Evolutionary conservation across 352 stramenopile species (phyloP), one percentile per base, ranked within the genome.

Genomic region (Globisporangium splendens): DNA sequence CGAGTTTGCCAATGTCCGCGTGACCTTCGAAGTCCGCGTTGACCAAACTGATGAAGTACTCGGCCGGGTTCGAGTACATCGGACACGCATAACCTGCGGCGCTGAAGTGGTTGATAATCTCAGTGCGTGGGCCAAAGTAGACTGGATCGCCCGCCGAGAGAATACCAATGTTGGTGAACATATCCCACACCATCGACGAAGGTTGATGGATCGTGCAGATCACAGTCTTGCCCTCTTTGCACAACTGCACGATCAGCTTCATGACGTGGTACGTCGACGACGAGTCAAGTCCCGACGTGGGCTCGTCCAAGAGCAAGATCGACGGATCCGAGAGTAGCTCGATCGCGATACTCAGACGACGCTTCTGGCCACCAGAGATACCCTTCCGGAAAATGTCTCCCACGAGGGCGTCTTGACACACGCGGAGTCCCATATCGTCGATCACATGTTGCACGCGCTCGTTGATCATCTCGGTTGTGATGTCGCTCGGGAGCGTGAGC

Each of bases 281-380:
- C 17, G 85, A 79, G 68, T 98, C 95, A 15, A 98, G 72, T 0
- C 91, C 90, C 11, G 76, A 95, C 0, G 93, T 98, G 2, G 95
- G 93, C 57, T 98, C 96, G 56, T 98, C 95, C 20, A 99, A 71
- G 24, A 99, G 87, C 38, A 99, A 62, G 33, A 98, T 70, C n/a
- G 94, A 91, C 49, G 96, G 96, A 58, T 98, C 96, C 0, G 90
- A 86, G 0, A 98, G 84, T 38, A 99, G 68, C 71, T 99, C 93
- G 15, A 97, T 69, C 5, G 83, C 96, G 59, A 98, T 98, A 1
- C 88, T 91, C 15, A 98, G 76, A 17, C 95, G 68, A 63, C 98
- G 97, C 44, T 84, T 82, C 65, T 99, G 74, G 76, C 90, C 75
- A 76, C 90, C 72, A 0, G 79, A 91, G 43, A 97, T 80, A 0